Base-by-base conservation (phyloP, 1,139 yeast species). In the Geotrichum aggregatum region DNA sequence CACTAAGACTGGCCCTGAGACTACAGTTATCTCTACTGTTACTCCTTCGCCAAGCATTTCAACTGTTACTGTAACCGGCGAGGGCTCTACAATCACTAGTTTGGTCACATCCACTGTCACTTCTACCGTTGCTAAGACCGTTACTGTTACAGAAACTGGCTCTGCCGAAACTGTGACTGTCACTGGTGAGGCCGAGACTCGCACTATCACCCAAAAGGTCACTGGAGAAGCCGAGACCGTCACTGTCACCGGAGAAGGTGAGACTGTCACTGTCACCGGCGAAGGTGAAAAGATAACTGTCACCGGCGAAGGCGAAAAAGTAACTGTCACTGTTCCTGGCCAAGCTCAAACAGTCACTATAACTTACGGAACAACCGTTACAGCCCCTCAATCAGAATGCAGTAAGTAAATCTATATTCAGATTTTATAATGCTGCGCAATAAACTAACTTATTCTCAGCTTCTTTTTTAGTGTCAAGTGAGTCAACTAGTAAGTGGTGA, bases 401-500 rank as follows among this genome's bases (percentile, higher is more conserved):
- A 35, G 19, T 39, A 44, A 16, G 47, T 47, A 46, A n/a, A 42
- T 39, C 26, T 38, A 43, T 31, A 38, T 51, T n/a, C 21, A 55
- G 24, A 30, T 44, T 10, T n/a, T 47, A 45, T 16, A 44, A 50
- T 18, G 50, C 56, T 22, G 52, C 53, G 39, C 56, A 60, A 16
- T 59, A 55, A 49, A 43, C 14, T 22, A 14, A n/a, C n/a, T 13
- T 5, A 26, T 33, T 44, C 3, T 34, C 46, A 52, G 61, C 56
- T 54, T 64, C 68, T 64, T 64, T 65, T 65, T 65, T 64, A 65
- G 63, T 67, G 64, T 63, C 68, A 62, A 62, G 65, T 65, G 68
- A 65, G 67, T 65, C 67, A 63, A 61, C 64, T 57, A 54, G 58
- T 52, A 52, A 47, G 56, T 49, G 24, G 33, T 24, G 18, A 22